Evolutionary conservation across 257 asterid species (phyloP).

Genomic region (Jasminum sambac): DNA sequence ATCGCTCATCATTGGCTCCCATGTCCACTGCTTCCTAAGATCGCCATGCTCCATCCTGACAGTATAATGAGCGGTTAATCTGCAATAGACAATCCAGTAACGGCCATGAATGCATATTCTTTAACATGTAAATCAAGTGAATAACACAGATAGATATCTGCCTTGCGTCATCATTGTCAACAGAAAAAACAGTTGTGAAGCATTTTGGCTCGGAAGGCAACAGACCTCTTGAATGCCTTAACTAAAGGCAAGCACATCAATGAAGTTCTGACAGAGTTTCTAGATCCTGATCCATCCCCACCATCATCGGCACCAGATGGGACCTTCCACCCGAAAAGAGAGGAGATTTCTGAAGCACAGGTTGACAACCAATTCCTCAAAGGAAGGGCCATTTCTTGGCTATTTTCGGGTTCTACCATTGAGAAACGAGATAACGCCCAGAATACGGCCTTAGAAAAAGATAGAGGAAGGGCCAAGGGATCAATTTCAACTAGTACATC

Average conservation of each 20-base stretch:
- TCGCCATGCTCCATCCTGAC: conserved; percentile 73
- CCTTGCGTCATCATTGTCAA: conserved; percentile 5
- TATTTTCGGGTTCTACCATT: conserved; percentile 60
- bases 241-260: conserved; percentile 76
- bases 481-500: conserved; percentile 86
- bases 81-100: conserved; percentile 41
- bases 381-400: conserved; percentile 50
- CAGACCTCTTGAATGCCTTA: conserved; percentile 85
- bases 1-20: conserved; percentile 93
- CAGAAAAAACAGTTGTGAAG: conserved; percentile 23
- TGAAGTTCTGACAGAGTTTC: conserved; percentile 73
- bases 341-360: conserved; percentile 70
- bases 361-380: conserved; percentile 64
- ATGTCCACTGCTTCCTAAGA: conserved; percentile 79
- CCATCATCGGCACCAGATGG: conserved; percentile 95
- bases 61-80: conserved; percentile 70
- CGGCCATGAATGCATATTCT: conserved; percentile 19
- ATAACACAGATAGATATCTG: background rate
- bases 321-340: conserved; percentile 83
- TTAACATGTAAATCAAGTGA: conserved; percentile 8
- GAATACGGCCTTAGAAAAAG: conserved; percentile 83
- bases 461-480: conserved; percentile 67
- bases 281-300: conserved; percentile 69
- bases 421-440: conserved; percentile 91
- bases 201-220: conserved; percentile 24